Conservation (phyloP, 1,284 basidiomycete species). For the Apiotrichum domesticum region DNA sequence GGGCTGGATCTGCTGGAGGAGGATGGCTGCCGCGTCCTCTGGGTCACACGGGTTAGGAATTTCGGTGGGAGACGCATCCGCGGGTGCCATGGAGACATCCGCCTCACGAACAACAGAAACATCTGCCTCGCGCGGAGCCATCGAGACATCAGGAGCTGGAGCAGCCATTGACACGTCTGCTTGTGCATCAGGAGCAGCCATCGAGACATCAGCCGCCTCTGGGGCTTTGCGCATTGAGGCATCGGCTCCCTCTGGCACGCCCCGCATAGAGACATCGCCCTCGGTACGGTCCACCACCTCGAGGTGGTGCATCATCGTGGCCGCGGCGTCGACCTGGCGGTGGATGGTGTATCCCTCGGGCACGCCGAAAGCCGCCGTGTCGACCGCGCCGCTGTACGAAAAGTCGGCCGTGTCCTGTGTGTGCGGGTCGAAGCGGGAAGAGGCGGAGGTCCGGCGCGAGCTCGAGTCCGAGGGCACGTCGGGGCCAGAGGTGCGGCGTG, state of each 20-base stretch:
- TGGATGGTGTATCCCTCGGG: slow-evolving; percentile 47
- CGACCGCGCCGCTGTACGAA: slow-evolving; percentile 11
- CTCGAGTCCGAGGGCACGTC: too few species aligned
- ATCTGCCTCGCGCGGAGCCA: too few species aligned
- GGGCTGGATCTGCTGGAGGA: slow-evolving; percentile 62
- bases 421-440: slow-evolving; percentile 1
- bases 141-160: too few species aligned
- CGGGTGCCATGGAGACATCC: too few species aligned
- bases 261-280: slow-evolving; percentile 1
- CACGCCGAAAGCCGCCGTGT: slow-evolving; percentile 30
- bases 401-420: not conserved
- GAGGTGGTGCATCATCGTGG: slow-evolving; percentile 1
- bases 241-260: not conserved
- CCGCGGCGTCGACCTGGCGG: slow-evolving; percentile 9
- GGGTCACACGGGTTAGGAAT: slow-evolving; percentile 82
- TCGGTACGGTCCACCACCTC: slow-evolving; percentile 3
- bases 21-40: slow-evolving; percentile 56
- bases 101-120: too few species aligned
- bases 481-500: not conserved
- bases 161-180: not conserved
- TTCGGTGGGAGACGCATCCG: too few species aligned
- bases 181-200: not conserved
- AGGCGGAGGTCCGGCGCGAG: not conserved
- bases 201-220: not conserved
- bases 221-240: slow-evolving; percentile 2